Conservation (phyloP, 1,139 yeast species). For the Fermentozyma sake region DNA sequence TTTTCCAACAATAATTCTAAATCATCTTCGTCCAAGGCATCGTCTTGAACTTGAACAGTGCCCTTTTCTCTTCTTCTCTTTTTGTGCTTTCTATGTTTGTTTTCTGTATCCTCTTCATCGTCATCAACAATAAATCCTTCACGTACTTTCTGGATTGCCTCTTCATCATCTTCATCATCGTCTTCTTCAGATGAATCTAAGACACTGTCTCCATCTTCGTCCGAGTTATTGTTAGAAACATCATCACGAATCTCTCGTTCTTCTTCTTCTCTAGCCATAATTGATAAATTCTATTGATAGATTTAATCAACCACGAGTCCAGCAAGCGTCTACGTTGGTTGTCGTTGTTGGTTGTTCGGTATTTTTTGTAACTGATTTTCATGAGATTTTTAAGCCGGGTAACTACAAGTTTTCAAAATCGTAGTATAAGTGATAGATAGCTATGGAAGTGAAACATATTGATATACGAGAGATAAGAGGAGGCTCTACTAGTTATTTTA, state of each 20-base stretch:
- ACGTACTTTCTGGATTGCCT: constrained; percentile 67
- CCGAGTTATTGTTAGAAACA: constrained; percentile 24
- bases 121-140: constrained; percentile 96
- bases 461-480: too few species aligned
- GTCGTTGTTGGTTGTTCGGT: too few species aligned
- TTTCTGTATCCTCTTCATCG: constrained; percentile 40
- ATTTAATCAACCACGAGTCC: too few species aligned
- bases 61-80: constrained; percentile 36
- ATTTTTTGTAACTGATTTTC: too few species aligned
- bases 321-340: too few species aligned
- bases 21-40: constrained; percentile 90
- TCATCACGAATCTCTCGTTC: constrained; percentile 36
- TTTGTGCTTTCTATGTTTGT: constrained; percentile 31
- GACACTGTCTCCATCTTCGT: constrained; percentile 42
- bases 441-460: too few species aligned
- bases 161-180: constrained; percentile 73
- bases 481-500: too few species aligned
- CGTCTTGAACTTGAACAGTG: constrained; percentile 43
- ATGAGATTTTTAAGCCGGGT: too few species aligned
- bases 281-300: constrained; percentile 1
- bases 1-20: constrained; percentile 87
- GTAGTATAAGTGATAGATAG: too few species aligned
- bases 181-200: constrained; percentile 73
- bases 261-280: constrained; percentile 23
- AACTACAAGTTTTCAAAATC: too few species aligned